Conservation (phyloP, 2,329 filamentous ascomycete species). For the Huntiella decipiens region DNA sequence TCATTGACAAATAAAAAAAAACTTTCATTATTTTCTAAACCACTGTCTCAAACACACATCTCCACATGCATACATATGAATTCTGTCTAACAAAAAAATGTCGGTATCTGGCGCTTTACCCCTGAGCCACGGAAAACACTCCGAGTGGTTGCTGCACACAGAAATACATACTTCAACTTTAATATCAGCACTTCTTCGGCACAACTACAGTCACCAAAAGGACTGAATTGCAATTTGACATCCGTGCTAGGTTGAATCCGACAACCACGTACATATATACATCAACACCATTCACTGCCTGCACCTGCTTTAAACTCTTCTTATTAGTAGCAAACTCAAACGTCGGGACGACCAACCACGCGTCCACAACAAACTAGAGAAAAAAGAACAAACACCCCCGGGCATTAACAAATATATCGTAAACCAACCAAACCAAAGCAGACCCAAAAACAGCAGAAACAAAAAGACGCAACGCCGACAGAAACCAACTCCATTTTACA, state of each 20-base stretch:
- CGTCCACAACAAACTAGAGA: slow-evolving; percentile 1
- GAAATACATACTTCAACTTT: slow-evolving; percentile 17
- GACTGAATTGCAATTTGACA: slow-evolving; percentile 99
- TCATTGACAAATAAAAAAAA: neutral
- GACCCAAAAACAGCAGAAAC: neutral
- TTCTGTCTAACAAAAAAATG: slow-evolving; percentile 1
- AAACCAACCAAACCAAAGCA: neutral
- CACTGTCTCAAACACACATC: neutral
- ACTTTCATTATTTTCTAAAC: neutral
- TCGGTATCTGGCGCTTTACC: slow-evolving; percentile 4
- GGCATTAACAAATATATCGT: neutral
- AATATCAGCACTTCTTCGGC: slow-evolving; percentile 98
- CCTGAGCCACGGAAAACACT: neutral
- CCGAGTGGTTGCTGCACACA: neutral
- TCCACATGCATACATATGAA: neutral
- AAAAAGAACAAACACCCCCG: neutral
- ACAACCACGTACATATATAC: slow-evolving; percentile 1
- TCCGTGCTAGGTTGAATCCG: slow-evolving; percentile 51
- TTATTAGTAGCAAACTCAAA: slow-evolving; percentile 12
- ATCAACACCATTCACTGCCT: neutral
- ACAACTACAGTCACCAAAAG: slow-evolving; percentile 71
- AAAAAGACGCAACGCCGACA: neutral
- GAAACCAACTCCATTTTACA: slow-evolving; percentile 7
- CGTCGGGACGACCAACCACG: no score
- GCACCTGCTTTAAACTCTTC: neutral